phyloP scores from a whole-genome alignment of 305 asterid species.

The Andrographis paniculata region DNA sequence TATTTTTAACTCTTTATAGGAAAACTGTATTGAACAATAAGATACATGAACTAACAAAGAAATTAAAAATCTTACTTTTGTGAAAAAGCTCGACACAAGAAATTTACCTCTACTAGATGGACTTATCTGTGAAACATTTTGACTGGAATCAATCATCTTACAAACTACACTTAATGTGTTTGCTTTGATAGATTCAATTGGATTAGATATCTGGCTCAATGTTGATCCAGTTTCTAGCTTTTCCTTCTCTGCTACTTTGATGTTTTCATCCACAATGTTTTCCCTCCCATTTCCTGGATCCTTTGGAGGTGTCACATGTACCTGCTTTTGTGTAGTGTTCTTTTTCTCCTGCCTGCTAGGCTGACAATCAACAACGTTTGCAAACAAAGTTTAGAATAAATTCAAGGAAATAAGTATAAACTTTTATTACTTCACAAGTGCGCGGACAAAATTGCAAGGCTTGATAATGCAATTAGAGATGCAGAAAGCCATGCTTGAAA shows the following conservation, averaged over 20 bases:
- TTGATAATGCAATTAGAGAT: conserved; percentile 8
- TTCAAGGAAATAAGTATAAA: not conserved
- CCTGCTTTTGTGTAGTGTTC: conserved; percentile 32
- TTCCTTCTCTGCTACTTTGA: conserved; percentile 25
- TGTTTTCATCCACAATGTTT: conserved; percentile 21
- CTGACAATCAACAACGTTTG: conserved; percentile 23
- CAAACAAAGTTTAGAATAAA: not conserved
- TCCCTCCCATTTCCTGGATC: conserved; percentile 29
- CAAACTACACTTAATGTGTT: conserved; percentile 23
- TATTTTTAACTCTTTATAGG: conserved; percentile 3
- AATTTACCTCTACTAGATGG: conserved; percentile 37
- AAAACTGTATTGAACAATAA: not conserved
- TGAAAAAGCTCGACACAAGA: conserved; percentile 17
- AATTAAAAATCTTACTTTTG: not conserved
- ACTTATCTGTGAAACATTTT: conserved; percentile 22
- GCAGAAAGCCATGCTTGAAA: conserved; percentile 9
- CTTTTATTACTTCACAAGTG: not conserved
- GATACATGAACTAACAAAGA: not conserved
- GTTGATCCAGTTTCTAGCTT: conserved; percentile 25
- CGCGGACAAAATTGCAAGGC: not conserved
- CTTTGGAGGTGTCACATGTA: conserved; percentile 35
- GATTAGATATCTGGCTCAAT: conserved; percentile 23
- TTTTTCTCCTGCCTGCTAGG: conserved; percentile 36
- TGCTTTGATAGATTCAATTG: conserved; percentile 20
- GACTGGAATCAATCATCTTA: conserved; percentile 26